A percentile compares a stretch with the other conserved stretches of the same genome.
Evolutionary conservation across 176 grass and related monocot genomes (phyloP).

Genomic region (Miscanthus lutarioriparius): DNA sequence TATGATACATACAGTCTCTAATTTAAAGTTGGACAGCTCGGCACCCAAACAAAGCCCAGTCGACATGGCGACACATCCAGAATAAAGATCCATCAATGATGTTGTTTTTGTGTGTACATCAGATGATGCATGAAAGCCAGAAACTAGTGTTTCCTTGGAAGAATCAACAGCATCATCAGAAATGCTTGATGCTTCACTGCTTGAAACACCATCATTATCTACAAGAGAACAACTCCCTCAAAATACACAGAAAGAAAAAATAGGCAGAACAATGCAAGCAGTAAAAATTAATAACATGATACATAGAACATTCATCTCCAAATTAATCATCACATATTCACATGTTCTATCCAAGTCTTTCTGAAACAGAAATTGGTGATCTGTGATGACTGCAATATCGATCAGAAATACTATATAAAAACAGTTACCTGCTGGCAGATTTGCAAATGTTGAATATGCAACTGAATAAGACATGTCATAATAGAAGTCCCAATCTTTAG

Average conservation of each 20-base stretch:
- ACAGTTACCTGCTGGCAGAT: constrained; percentile 51
- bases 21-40: constrained; percentile 42
- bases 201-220: constrained; percentile 33
- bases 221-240: background rate
- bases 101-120: constrained; percentile 23
- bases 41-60: constrained; percentile 62
- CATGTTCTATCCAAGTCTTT: background rate
- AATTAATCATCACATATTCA: background rate
- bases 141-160: constrained; percentile 16
- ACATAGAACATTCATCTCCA: background rate
- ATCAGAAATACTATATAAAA: background rate
- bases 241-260: background rate
- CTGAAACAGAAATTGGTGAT: background rate
- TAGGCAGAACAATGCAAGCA: background rate
- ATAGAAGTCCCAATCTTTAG: constrained; percentile 51
- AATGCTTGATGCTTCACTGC: constrained; percentile 43
- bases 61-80: constrained; percentile 75
- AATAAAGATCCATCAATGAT: constrained; percentile 67
- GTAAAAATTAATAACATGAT: background rate
- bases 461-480: constrained; percentile 71
- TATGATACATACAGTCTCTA: constrained; percentile 49
- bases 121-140: background rate
- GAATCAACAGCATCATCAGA: constrained; percentile 38
- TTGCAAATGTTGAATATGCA: constrained; percentile 60
- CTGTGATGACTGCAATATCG: background rate